These are phyloP conservation scores for Tulasnella sp. DNA, from an alignment of 768 basidiomycete genomes.

Conservation along the genomic window DNA sequence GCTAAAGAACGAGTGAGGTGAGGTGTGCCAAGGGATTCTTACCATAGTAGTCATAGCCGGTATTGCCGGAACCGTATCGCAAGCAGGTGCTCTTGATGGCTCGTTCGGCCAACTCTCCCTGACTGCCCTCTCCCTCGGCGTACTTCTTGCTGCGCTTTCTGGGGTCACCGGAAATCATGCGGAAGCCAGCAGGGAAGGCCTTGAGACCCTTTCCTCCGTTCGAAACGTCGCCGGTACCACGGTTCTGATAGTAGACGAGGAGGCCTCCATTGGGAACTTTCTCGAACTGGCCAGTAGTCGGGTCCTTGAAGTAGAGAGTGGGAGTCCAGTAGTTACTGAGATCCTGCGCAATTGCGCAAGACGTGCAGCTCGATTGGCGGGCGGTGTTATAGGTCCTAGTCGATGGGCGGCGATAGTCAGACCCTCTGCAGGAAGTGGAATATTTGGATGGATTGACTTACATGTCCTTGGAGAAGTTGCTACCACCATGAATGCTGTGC, in stretches of 20 bases:
- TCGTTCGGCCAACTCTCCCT: slow-evolving; percentile 49
- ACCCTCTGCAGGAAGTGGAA: not conserved
- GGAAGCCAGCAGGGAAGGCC: slow-evolving; percentile 33
- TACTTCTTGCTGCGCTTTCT: slow-evolving; percentile 20
- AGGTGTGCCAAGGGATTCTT: not conserved
- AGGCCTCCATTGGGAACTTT: slow-evolving; percentile 35
- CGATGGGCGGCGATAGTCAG: not conserved
- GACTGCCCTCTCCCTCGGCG: slow-evolving; percentile 42
- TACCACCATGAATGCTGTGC: slow-evolving; percentile 33
- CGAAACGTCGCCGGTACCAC: slow-evolving; percentile 18
- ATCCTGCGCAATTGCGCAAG: slow-evolving; percentile 28
- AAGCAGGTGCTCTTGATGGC: slow-evolving; percentile 50
- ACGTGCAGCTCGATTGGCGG: slow-evolving; percentile 31
- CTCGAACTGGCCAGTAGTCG: slow-evolving; percentile 21
- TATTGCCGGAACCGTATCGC: slow-evolving; percentile 12
- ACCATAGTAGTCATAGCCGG: not conserved
- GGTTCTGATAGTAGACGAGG: slow-evolving; percentile 35
- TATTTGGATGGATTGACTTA: not conserved
- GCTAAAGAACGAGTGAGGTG: not conserved
- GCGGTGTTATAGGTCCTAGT: slow-evolving; percentile 33
- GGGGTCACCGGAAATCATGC: slow-evolving; percentile 36
- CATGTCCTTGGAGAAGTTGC: slow-evolving; percentile 11
- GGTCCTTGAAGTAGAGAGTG: slow-evolving; percentile 34
- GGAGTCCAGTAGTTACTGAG: slow-evolving; percentile 35
- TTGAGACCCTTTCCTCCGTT: slow-evolving; percentile 28